These are phyloP conservation scores for Apiotrichum sp. DNA, from an alignment of 1,284 basidiomycete species.

Conservation along the genomic window DNA sequence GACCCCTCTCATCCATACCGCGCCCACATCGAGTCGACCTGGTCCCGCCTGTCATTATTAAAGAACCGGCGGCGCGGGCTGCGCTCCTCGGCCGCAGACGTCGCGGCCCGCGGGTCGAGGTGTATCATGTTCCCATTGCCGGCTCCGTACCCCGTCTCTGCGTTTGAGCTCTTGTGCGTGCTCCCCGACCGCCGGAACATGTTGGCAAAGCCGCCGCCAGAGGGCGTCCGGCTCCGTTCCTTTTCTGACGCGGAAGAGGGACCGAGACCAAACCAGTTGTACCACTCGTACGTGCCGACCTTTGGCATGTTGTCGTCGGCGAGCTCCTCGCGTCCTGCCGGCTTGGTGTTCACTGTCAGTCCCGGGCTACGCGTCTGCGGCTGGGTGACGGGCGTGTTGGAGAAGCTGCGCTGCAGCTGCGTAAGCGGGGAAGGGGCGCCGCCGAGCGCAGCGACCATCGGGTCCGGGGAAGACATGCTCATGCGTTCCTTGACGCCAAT, in stretches of 20 bases:
- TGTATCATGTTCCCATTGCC: not conserved
- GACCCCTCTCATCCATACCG: not conserved
- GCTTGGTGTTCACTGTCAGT: too few species aligned
- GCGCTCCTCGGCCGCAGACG: not conserved
- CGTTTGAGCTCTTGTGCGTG: not conserved
- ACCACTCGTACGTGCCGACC: conserved; percentile 3
- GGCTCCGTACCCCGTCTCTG: too few species aligned
- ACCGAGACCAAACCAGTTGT: conserved; percentile 10
- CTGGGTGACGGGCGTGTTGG: not conserved
- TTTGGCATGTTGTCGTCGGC: not conserved
- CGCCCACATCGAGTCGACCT: not conserved
- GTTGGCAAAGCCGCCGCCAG: not conserved
- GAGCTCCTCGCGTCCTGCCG: not conserved
- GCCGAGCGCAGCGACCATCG: conserved; percentile 11
- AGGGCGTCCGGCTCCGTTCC: too few species aligned
- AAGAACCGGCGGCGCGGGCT: not conserved
- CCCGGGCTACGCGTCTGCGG: not conserved
- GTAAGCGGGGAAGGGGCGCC: conserved; percentile 8
- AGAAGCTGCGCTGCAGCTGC: conserved; percentile 5
- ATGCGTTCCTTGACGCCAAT: not conserved
- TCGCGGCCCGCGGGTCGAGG: not conserved
- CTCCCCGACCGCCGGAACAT: not conserved
- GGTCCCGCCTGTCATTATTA: not conserved
- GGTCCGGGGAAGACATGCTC: conserved; percentile 6
- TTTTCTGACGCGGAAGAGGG: not conserved